Conservation (phyloP, 345 rosid species). For the Salix caprea region DNA sequence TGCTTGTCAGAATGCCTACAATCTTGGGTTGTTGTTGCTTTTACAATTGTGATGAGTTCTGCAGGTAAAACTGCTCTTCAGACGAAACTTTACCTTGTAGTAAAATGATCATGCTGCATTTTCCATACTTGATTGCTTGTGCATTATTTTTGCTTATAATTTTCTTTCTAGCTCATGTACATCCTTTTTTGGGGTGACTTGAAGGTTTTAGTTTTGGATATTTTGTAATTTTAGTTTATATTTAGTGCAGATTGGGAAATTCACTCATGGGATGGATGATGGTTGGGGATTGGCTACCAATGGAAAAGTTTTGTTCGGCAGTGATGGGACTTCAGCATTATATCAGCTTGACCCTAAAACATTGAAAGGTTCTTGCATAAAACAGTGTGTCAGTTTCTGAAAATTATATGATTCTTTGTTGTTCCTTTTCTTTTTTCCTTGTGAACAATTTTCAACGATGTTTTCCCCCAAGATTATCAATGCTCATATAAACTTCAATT, state of each 20-base stretch:
- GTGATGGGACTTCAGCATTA: conserved; percentile 81
- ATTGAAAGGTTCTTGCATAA: conserved; percentile 47
- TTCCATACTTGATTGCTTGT: neutral
- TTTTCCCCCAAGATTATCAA: neutral
- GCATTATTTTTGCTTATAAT: no score
- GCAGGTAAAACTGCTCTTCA: neutral
- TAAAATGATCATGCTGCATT: neutral
- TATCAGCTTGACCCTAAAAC: conserved; percentile 72
- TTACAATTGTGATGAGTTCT: neutral
- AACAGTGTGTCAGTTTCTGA: conserved; percentile 8
- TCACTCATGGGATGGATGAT: conserved; percentile 80
- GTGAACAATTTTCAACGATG: neutral
- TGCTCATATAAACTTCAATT: neutral
- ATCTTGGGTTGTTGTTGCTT: neutral
- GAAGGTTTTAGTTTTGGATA: neutral
- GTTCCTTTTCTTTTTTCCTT: conserved; percentile 1
- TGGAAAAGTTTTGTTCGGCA: conserved; percentile 77
- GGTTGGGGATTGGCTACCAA: conserved; percentile 98
- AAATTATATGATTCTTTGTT: neutral
- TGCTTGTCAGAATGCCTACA: neutral
- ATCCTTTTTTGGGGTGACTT: neutral
- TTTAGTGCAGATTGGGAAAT: conserved; percentile 53
- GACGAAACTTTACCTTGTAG: neutral
- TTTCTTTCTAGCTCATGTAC: neutral
- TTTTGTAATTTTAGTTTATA: conserved; percentile 1